These are phyloP conservation scores for Daldinia decipiens DNA, from an alignment of 495 filamentous ascomycete genomes.

Conservation along the genomic window DNA sequence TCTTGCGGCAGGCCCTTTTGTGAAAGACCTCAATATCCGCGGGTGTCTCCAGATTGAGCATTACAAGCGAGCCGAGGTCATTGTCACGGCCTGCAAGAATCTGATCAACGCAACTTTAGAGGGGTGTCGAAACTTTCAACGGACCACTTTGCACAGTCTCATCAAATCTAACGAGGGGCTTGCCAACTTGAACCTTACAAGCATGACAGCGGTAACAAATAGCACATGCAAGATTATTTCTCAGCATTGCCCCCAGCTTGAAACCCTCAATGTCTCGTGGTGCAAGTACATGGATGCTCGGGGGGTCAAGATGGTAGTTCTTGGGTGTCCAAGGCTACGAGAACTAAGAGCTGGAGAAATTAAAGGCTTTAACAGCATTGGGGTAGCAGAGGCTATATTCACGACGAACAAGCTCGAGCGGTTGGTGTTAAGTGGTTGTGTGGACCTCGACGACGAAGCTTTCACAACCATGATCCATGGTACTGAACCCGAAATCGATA, in stretches of 20 bases:
- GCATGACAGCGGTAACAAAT: constrained; percentile 82
- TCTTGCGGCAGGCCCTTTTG: constrained; percentile 83
- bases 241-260: constrained; percentile 80
- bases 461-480: constrained; percentile 80
- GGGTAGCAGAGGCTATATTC: constrained; percentile 77
- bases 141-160: constrained; percentile 79
- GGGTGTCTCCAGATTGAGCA: constrained; percentile 75
- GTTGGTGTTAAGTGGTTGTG: constrained; percentile 79
- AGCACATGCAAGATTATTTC: constrained; percentile 88
- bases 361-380: constrained; percentile 75
- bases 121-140: constrained; percentile 84
- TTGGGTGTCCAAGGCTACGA: constrained; percentile 74
- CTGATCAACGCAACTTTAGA: constrained; percentile 87
- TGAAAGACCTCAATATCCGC: constrained; percentile 83
- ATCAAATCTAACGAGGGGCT: constrained; percentile 80
- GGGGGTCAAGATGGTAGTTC: constrained; percentile 78
- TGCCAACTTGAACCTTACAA: constrained; percentile 84
- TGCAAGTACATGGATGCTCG: constrained; percentile 85
- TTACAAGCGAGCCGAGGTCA: constrained; percentile 76
- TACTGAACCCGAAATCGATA: constrained; percentile 75
- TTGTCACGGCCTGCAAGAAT: constrained; percentile 85
- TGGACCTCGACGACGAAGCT: constrained; percentile 76
- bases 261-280: constrained; percentile 90
- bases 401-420: constrained; percentile 81
- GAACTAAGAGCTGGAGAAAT: constrained; percentile 89